Base-by-base conservation (phyloP, 352 stramenopile species). In the Phytophthora hybrid region DNA sequence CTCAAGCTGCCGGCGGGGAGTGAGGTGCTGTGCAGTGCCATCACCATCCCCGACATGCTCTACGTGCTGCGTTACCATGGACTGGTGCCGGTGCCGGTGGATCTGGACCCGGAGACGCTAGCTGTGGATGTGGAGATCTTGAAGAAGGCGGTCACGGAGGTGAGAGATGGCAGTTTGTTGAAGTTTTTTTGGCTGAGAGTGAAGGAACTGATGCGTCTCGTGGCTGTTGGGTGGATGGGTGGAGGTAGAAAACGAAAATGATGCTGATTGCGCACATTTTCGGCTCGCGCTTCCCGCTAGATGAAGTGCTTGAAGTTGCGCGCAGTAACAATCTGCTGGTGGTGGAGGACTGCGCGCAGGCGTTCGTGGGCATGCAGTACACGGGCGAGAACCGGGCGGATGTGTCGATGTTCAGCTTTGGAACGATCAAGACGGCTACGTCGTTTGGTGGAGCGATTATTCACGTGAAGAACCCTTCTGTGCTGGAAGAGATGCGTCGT, bases 331-430 rank as follows among this genome's bases (percentile, higher is more conserved):
- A 84, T 18, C 60, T 96, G 19, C 47, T 95, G 53, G 65, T 95
- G 31, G 78, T 96, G 31, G 89, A 96, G 63, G 89, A 96, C 73
- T 95, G 89, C 58, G 89, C 89, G 5, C 87, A 96, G 56, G 85
- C 85, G 3, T 96, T 94, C 54, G 73, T 81, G 21, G 88, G 89
- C 3, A 68, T 75, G 67, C 59, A 85, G 18, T 95, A 93, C 70
- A 93, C 76, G 41, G 89, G 88, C 26, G 84, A 94, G 14, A 71
- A 61, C 8, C 73, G 76, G 19, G 87, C 74, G 1, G 89, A 95
- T 61, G 86, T 94, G 41, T 92, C 88, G 49, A 90, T 96, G 81
- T 96, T 95, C 73, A 96, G 89, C 71, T 96, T 96, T 81, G 89
- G 89, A 26, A 93, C 89, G 31, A 96, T 96, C 75, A 96, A 96